Conservation (phyloP, 1,284 basidiomycete genomes). For the Boletus sp. region DNA sequence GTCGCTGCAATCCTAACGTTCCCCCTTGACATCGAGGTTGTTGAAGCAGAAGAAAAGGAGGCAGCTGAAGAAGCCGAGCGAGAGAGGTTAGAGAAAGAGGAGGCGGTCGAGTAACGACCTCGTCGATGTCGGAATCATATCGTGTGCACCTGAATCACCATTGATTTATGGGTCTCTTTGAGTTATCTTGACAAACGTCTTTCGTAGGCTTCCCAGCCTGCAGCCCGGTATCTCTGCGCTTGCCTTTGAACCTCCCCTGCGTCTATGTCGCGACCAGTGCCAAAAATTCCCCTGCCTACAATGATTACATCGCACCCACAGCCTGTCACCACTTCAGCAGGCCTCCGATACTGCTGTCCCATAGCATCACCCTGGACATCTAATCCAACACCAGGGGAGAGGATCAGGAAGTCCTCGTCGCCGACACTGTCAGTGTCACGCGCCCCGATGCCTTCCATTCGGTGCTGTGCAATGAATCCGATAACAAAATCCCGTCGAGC, state of each 20-base stretch:
- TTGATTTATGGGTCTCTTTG: background rate
- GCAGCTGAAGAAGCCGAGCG: conserved; percentile 50
- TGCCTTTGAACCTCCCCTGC: conserved; percentile 62
- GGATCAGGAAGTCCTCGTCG: conserved; percentile 80
- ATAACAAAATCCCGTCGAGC: conserved; percentile 82
- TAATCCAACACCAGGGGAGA: conserved; percentile 92
- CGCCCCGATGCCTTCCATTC: conserved; percentile 68
- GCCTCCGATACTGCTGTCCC: conserved; percentile 97
- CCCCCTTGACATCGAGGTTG: conserved; percentile 92
- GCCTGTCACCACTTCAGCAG: conserved; percentile 77
- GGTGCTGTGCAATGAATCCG: conserved; percentile 89
- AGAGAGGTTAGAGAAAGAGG: conserved; percentile 31
- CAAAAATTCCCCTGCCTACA: conserved; percentile 94
- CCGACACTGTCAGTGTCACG: conserved; percentile 29
- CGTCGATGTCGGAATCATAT: background rate
- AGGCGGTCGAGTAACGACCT: conserved; percentile 27
- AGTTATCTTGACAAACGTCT: conserved; percentile 23
- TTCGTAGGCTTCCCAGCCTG: conserved; percentile 89
- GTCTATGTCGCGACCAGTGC: conserved; percentile 58
- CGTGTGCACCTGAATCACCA: background rate
- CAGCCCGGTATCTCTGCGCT: conserved; percentile 79
- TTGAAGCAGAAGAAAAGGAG: conserved; percentile 80
- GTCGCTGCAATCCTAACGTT: conserved; percentile 96
- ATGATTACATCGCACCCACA: conserved; percentile 98
- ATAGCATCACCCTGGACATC: conserved; percentile 80